Conservation (phyloP, 2,329 filamentous ascomycete species). For the Amesomyces nigricolor region DNA sequence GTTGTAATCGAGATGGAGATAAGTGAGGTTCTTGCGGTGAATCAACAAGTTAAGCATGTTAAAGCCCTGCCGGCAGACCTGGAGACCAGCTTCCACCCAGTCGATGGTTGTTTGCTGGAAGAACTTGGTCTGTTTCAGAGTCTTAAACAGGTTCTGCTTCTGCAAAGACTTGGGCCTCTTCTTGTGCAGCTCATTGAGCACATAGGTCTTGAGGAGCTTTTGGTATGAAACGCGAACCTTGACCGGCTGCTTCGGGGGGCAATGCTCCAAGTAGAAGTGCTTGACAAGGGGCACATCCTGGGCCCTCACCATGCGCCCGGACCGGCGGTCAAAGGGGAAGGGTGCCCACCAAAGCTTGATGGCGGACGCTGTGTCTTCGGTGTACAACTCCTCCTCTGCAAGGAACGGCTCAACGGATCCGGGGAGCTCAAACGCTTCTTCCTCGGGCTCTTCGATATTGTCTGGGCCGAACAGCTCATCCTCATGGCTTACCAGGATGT, state of each 20-base stretch:
- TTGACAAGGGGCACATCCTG: conserved; percentile 97
- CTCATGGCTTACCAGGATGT: conserved; percentile 85
- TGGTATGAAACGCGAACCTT: conserved; percentile 98
- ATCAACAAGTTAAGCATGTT: conserved; percentile 99
- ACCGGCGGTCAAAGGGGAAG: conserved; percentile 89
- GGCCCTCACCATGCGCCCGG: conserved; percentile 91
- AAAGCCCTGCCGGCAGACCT: conserved; percentile 96
- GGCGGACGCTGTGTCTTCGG: conserved; percentile 80
- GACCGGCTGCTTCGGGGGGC: conserved; percentile 78
- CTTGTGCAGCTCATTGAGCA: conserved; percentile 94
- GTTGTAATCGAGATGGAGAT: conserved; percentile 97
- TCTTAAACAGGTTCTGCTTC: conserved; percentile 85
- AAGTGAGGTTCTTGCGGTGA: conserved; percentile 96
- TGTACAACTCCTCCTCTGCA: conserved; percentile 81
- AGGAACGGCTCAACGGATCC: conserved; percentile 80
- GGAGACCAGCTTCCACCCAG: conserved; percentile 97
- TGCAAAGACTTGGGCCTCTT: conserved; percentile 93
- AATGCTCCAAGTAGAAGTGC: conserved; percentile 97
- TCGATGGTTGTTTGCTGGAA: conserved; percentile 99
- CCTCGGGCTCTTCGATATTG: conserved; percentile 66
- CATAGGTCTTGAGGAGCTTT: conserved; percentile 92
- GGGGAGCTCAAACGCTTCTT: conserved; percentile 80
- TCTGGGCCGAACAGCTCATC: conserved; percentile 85
- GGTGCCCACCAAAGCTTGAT: conserved; percentile 98
- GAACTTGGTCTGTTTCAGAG: conserved; percentile 94